Conservation (phyloP, 2,329 filamentous ascomycete genomes). For the Phialocephala sp. region DNA sequence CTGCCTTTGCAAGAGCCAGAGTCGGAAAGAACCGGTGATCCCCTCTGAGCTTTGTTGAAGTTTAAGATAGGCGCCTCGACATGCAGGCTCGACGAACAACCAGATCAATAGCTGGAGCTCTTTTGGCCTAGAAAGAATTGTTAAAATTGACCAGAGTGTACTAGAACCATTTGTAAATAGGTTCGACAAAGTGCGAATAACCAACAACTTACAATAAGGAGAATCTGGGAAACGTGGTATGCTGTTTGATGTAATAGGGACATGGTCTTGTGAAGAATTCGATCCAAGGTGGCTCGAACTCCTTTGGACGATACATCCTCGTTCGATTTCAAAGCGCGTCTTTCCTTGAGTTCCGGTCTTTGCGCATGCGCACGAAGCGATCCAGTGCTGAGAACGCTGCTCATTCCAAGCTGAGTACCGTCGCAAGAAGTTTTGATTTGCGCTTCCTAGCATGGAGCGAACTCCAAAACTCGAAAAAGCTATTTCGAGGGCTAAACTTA, state of each 20-base stretch:
- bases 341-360: background rate
- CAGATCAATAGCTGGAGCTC: conserved; percentile 24
- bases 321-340: background rate
- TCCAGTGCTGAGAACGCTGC: no score
- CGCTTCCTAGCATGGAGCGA: no score
- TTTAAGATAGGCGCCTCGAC: background rate
- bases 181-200: background rate
- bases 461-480: no score
- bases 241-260: conserved; percentile 21
- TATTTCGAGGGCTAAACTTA: no score
- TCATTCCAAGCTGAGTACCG: no score
- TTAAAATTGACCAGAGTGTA: background rate
- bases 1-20: background rate
- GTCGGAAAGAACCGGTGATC: background rate
- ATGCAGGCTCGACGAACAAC: background rate
- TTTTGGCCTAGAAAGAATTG: background rate
- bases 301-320: conserved; percentile 21
- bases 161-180: background rate
- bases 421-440: no score
- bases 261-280: conserved; percentile 25
- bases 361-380: no score
- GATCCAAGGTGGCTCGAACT: conserved; percentile 26
- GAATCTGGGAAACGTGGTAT: conserved; percentile 22
- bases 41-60: no score
- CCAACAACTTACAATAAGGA: conserved; percentile 13